Conservation (phyloP, 2,329 filamentous ascomycete species). For the Cytospora chrysosperma region DNA sequence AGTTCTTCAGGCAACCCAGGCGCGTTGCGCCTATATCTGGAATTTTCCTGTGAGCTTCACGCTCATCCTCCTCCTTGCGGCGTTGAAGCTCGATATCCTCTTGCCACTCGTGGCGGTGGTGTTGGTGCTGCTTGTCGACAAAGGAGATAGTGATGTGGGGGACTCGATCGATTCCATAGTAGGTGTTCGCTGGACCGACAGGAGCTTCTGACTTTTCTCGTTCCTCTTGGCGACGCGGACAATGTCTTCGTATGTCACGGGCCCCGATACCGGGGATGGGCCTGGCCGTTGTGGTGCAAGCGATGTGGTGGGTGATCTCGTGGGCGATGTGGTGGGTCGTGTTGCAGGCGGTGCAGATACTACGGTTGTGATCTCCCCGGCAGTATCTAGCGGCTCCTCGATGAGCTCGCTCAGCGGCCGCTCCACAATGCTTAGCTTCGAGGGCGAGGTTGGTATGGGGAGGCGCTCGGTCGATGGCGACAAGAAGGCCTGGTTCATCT, state of each 20-base stretch:
- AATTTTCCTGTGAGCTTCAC: conserved; percentile 23
- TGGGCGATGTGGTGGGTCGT: conserved; percentile 19
- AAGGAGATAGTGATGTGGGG: conserved; percentile 18
- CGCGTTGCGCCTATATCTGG: conserved; percentile 6
- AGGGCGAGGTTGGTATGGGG: conserved; percentile 32
- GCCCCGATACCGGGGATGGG: conserved; percentile 28
- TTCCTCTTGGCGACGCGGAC: conserved; percentile 45
- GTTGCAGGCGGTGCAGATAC: conserved; percentile 34
- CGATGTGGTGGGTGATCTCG: conserved; percentile 29
- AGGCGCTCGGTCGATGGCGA: conserved; percentile 38
- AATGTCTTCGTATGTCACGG: conserved; percentile 50
- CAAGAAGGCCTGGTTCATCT: conserved; percentile 39
- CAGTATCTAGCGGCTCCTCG: conserved; percentile 18
- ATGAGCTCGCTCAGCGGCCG: conserved; percentile 27
- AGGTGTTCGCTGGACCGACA: conserved; percentile 7
- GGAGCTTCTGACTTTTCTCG: conserved; percentile 23
- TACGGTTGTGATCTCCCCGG: background rate
- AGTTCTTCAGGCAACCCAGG: too few species aligned
- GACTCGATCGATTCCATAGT: conserved; percentile 15
- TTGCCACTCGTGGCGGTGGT: conserved; percentile 16
- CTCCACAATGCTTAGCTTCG: conserved; percentile 27
- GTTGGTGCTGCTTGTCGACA: conserved; percentile 15
- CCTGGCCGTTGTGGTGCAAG: conserved; percentile 31
- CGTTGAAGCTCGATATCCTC: conserved; percentile 20
- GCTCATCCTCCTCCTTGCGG: conserved; percentile 23